These are phyloP conservation scores for Viridothelium virens DNA, from an alignment of 495 filamentous ascomycete species.

Conservation along the genomic window DNA sequence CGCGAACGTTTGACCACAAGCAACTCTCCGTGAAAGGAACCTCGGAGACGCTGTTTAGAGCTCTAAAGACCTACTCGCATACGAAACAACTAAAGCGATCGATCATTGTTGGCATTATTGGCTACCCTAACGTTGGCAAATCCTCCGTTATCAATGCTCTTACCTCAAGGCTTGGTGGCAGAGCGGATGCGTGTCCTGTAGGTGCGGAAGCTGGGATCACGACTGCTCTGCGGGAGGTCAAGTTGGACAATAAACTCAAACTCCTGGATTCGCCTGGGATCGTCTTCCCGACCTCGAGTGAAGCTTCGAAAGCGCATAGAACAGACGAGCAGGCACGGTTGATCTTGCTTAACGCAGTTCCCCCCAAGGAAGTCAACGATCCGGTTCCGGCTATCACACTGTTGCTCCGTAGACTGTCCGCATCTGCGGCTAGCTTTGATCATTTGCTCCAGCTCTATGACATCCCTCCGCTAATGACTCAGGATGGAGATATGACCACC, in stretches of 20 bases:
- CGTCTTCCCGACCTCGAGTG: conserved; percentile 65
- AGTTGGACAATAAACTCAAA: conserved; percentile 90
- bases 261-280: conserved; percentile 94
- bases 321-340: conserved; percentile 75
- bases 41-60: conserved; percentile 76
- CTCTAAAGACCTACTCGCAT: conserved; percentile 84
- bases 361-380: conserved; percentile 78
- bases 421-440: conserved; percentile 58
- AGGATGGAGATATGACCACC: conserved; percentile 67
- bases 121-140: conserved; percentile 96
- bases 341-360: conserved; percentile 81
- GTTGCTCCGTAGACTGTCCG: conserved; percentile 67
- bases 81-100: conserved; percentile 78
- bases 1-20: conserved; percentile 87
- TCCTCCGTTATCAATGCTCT: conserved; percentile 95
- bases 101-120: conserved; percentile 86
- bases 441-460: conserved; percentile 77
- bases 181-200: conserved; percentile 65
- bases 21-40: conserved; percentile 80
- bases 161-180: conserved; percentile 66
- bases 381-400: conserved; percentile 77
- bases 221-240: conserved; percentile 78
- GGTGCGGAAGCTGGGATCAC: conserved; percentile 93
- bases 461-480: conserved; percentile 63
- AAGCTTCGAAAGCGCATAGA: conserved; percentile 48